Evolutionary conservation across 2,329 filamentous ascomycete genomes (phyloP), one percentile per base, ranked within the genome.

Genomic region (Fusarium udum): DNA sequence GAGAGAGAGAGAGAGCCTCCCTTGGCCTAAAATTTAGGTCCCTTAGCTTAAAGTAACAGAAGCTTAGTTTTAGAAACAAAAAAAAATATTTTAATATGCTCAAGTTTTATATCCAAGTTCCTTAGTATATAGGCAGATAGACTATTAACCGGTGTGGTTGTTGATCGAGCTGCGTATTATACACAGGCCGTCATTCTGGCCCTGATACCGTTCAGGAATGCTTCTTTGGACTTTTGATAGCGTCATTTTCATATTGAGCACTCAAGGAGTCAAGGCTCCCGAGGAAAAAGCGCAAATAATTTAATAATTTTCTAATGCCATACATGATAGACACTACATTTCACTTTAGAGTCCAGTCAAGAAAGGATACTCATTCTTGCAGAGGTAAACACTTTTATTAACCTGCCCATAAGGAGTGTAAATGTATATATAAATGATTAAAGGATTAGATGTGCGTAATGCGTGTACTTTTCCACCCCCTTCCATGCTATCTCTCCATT

Each of bases 201-300:
- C 6, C 55, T 84, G 64, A 83, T 85, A 57, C 83, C 83, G 4
- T 84, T 84, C 48, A 82, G 77, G 64, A 85, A 84, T 58, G 37
- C 59, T 12, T 74, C 61, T 5, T 62, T 84, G 61, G 79, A 79
- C 3, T 84, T 84, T 56, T 46, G 22, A 71, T 52, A 9, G 5
- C 53, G 22, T 28, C 9, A 26, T 22, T 42, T 57, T 24, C 15
- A 24, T 24, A 20, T 11, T 13, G 20, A n/a, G 13, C 24, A 20
- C 32, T 26, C 32, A 34, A 52, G n/a, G 16, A 20, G n/a, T 26
- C 32, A 34, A 52, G n/a, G 16, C n/a, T 20, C 49, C 7, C 12
- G 20, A 22, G n/a, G 32, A 6, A 37, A 32, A 24, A 24, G 3
- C 15, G 8, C 22, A 32, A 32, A 32, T 18, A 20, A 34, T 51